phyloP scores from a whole-genome alignment of 2,329 filamentous ascomycete genomes.

The Lecanicillium sp. region DNA sequence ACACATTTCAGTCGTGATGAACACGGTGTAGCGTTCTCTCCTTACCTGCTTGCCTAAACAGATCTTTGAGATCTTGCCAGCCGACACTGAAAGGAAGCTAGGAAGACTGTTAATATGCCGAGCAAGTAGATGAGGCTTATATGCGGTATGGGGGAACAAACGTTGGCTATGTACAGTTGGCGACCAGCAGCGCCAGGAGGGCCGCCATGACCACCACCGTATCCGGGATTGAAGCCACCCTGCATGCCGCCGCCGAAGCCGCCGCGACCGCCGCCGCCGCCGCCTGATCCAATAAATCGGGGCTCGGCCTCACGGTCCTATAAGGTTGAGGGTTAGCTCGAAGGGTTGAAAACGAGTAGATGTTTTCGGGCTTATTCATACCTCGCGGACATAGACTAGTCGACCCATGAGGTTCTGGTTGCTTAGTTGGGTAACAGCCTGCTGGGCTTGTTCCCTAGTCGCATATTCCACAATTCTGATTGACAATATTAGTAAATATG shows the following conservation, averaged over 20 bases:
- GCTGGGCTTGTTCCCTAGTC: slow-evolving; percentile 97
- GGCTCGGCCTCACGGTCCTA: slow-evolving; percentile 97
- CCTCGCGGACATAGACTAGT: slow-evolving; percentile 97
- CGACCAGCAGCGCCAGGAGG: slow-evolving; percentile 56
- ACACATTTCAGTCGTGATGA: not conserved
- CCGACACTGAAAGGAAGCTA: slow-evolving; percentile 96
- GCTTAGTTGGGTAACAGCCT: slow-evolving; percentile 93
- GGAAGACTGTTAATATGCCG: slow-evolving; percentile 2
- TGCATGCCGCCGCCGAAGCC: slow-evolving; percentile 43
- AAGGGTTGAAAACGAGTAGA: slow-evolving; percentile 7
- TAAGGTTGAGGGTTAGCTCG: slow-evolving; percentile 3
- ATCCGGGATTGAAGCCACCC: slow-evolving; percentile 50
- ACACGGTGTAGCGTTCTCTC: slow-evolving; percentile 14
- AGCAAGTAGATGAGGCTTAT: slow-evolving; percentile 11
- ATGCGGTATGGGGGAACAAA: slow-evolving; percentile 48
- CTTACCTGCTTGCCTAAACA: slow-evolving; percentile 97
- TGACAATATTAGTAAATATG: slow-evolving; percentile 20
- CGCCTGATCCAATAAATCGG: slow-evolving; percentile 75
- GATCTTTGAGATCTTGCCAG: slow-evolving; percentile 98
- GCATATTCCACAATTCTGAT: slow-evolving; percentile 99
- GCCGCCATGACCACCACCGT: slow-evolving; percentile 40
- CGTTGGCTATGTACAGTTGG: slow-evolving; percentile 97
- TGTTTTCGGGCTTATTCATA: slow-evolving; percentile 28
- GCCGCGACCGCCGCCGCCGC: slow-evolving; percentile 49
- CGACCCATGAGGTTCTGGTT: slow-evolving; percentile 99